phyloP scores from a whole-genome alignment of 345 rosid species.

The Hirschfeldia incana region DNA sequence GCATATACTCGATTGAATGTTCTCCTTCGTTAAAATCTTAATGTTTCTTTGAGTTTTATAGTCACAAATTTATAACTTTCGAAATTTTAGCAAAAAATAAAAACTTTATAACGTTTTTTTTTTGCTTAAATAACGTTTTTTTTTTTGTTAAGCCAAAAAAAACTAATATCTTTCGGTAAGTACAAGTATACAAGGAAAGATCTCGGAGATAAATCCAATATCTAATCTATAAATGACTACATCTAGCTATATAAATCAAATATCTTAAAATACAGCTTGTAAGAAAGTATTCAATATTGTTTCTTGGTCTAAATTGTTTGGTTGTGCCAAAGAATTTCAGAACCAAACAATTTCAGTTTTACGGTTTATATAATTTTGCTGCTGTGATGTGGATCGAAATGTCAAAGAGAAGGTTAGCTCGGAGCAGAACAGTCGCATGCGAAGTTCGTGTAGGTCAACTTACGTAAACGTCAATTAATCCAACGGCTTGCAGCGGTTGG shows the following conservation, averaged over 20 bases:
- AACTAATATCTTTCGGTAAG: too few relatives aligned
- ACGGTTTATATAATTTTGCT: conserved; percentile 18
- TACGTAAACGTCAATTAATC: not conserved
- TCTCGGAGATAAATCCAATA: conserved; percentile 1
- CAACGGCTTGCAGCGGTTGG: not conserved
- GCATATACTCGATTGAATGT: not conserved
- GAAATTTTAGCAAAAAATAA: too few relatives aligned
- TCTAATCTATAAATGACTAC: not conserved
- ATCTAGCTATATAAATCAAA: not conserved
- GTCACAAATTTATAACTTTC: not conserved
- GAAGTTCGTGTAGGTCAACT: conserved; percentile 3
- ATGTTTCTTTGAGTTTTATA: not conserved
- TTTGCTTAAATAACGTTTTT: too few relatives aligned
- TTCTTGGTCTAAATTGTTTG: not conserved
- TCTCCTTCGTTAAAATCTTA: not conserved
- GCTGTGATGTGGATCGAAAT: conserved; percentile 22
- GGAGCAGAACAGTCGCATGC: not conserved
- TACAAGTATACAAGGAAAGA: not conserved
- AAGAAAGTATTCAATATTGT: not conserved
- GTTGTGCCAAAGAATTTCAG: conserved; percentile 6
- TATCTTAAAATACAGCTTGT: not conserved
- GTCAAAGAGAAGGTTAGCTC: conserved; percentile 32
- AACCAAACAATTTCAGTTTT: not conserved
- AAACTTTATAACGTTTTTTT: too few relatives aligned
- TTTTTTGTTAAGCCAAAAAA: too few relatives aligned